Percentiles rank a stretch among this genome's conserved stretches.
phyloP scores from a whole-genome alignment of 371 early-diverging fungal genomes.

The Saksenaea vasiformis region DNA sequence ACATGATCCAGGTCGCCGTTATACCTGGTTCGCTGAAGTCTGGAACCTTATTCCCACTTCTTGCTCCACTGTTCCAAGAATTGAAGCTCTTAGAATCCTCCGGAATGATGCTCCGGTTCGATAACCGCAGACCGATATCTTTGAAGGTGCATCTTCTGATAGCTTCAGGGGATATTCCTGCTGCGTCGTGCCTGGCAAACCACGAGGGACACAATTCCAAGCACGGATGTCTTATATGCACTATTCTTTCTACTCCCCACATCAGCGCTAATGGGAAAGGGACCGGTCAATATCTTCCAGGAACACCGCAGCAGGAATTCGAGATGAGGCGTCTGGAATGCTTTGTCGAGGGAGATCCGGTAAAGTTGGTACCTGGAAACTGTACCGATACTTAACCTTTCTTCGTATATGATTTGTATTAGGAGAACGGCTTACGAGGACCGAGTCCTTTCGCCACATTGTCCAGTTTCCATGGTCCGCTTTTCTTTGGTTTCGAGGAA shows the following conservation, averaged over 20 bases:
- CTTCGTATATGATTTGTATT: too few species aligned
- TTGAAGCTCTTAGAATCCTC: not conserved
- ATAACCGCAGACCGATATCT: not conserved
- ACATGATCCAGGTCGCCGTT: conserved; percentile 6
- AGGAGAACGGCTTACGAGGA: too few species aligned
- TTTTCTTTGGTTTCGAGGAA: conserved; percentile 13
- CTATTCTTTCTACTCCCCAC: not conserved
- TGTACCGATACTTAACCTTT: too few species aligned
- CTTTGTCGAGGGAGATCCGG: too few species aligned
- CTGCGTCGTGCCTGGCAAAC: not conserved
- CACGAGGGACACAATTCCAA: conserved; percentile 5
- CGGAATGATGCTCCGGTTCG: not conserved
- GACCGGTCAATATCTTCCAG: too few species aligned
- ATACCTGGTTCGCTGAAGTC: not conserved
- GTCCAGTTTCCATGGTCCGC: conserved; percentile 3
- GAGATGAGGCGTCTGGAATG: too few species aligned
- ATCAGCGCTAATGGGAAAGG: not conserved
- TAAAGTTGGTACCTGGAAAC: too few species aligned
- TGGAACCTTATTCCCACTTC: not conserved
- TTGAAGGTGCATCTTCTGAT: conserved; percentile 7
- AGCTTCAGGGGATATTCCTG: conserved; percentile 12
- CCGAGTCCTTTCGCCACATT: not conserved
- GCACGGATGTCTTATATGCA: conserved; percentile 10
- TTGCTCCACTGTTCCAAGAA: conserved; percentile 7
- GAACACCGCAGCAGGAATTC: too few species aligned